Evolutionary conservation across 2,329 filamentous ascomycete genomes (phyloP).

Genomic region (Claviceps sp.): DNA sequence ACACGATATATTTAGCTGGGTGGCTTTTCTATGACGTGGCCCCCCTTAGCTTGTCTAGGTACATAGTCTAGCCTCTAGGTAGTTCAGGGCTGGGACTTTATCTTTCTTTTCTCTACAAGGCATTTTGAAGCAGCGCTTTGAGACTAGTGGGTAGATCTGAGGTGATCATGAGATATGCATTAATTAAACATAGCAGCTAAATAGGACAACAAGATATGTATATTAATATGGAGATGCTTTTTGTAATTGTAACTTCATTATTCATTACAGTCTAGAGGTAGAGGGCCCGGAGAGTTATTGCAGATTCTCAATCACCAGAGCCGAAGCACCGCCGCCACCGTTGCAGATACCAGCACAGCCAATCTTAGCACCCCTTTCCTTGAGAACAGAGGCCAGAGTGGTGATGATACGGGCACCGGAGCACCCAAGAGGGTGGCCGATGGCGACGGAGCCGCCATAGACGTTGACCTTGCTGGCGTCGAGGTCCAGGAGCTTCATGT

Average conservation of each 20-base stretch:
- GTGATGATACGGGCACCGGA: slow-evolving; percentile 89
- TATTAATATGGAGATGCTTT: too few relatives aligned
- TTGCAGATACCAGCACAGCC: slow-evolving; percentile 95
- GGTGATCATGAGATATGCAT: too few relatives aligned
- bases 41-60: too few relatives aligned
- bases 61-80: too few relatives aligned
- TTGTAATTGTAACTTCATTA: neutral
- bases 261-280: slow-evolving; percentile 4
- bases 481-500: slow-evolving; percentile 80
- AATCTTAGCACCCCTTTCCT: slow-evolving; percentile 84
- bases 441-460: slow-evolving; percentile 86
- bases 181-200: too few relatives aligned
- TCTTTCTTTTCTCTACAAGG: too few relatives aligned
- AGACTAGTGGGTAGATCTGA: too few relatives aligned
- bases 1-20: too few relatives aligned
- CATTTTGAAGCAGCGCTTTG: too few relatives aligned
- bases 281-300: slow-evolving; percentile 35
- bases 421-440: slow-evolving; percentile 88
- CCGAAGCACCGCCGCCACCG: slow-evolving; percentile 88
- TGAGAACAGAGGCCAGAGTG: slow-evolving; percentile 77
- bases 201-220: too few relatives aligned
- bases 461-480: slow-evolving; percentile 82
- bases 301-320: slow-evolving; percentile 73
- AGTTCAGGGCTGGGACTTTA: too few relatives aligned
- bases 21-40: too few relatives aligned